Evolutionary conservation across 1,284 basidiomycete genomes (phyloP), one percentile per base, ranked within the genome.

Genomic region (Austropuccinia psidii): DNA sequence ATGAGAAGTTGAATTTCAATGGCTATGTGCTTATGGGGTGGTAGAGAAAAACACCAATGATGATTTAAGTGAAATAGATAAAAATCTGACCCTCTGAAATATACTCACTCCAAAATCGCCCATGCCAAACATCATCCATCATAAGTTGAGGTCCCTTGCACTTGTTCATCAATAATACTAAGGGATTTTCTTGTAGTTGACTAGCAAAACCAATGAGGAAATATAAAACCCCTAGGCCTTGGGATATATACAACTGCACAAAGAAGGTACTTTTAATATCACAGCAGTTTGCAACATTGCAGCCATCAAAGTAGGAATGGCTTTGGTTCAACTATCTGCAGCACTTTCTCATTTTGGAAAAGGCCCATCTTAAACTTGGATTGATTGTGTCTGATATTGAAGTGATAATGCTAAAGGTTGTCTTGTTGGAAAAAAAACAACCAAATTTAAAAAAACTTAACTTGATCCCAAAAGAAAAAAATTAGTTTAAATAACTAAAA

Each of bases 231-330:
- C 8, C 54, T 55, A 17, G 13, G n/a, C n/a, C 43, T 62, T 7
- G 35, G 19, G 61, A 39, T 13, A 33, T 45, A 39, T 27, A 11
- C n/a, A 29, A 60, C n/a, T 21, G 17, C 21, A n/a, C 24, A 37
- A 6, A n/a, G n/a, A 5, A 82, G 86, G 39, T 68, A 92, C 91
- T 78, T 90, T 87, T 57, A 98, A 85, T 78, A 99, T 98, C 0
- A 92, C 93, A 0, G 96, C 94, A 0, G 94, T 98, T 81, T 95
- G 93, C 13, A 95, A 84, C 96, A 98, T 99, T 83, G 98, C 96
- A 2, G 94, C 93, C 95, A 98, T 98, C 80, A 98, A 99, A 0
- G 96, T 99, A 35, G 92, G 95, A 3, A 98, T 91, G 19, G 95
- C 96, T 81, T 98, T 98, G 52, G 98, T 83, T 81, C 98, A 94